Evolutionary conservation across 805 yeast species (phyloP), one percentile per base, ranked within the genome.

Genomic region (Candida silvicultrix): DNA sequence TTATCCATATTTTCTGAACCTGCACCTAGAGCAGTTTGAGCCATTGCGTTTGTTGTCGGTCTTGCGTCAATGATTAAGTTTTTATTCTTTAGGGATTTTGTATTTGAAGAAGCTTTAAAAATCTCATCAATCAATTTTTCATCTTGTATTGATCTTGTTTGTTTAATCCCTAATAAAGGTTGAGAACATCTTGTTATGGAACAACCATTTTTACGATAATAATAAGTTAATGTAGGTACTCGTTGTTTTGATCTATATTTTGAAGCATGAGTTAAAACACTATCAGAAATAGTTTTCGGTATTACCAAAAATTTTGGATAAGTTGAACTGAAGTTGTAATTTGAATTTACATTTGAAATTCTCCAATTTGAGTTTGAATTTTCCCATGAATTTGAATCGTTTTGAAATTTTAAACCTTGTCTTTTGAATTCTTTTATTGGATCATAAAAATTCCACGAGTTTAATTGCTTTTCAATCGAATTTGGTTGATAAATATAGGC

Each of bases 11-110:
- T 84, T 60, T 94, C 99, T 0, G 97, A 85, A 1, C 99, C 99
- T n/a, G 97, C 99, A 12, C 99, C 99, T 15, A 94, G 67, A 0
- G 98, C 98, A 40, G 88, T 87, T 57, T 94, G 98, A 0, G 97
- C 98, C 78, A 89, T 78, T 8, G 98, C 98, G 64, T 94, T 94
- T 0, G 97, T 85, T 22, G 89, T 64, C 1, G 99, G 99, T 46
- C 99, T 71, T 20, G 95, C 85, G 67, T 94, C 99, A 5, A 89
- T 92, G 28, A 94, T 81, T 25, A 94, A 64, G 57, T 90, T 83
- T 40, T 72, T 74, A 20, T 75, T 58, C 20, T n/a, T n/a, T n/a
- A n/a, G n/a, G n/a, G 21, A 6, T 9, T 16, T 34, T 12, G 14
- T 4, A 18, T 5, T 18, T 18, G 37, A 74, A 3, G 23, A 20